Evolutionary conservation across 2,329 filamentous ascomycete species (phyloP).

Genomic region (Talaromyces amestolkiae): DNA sequence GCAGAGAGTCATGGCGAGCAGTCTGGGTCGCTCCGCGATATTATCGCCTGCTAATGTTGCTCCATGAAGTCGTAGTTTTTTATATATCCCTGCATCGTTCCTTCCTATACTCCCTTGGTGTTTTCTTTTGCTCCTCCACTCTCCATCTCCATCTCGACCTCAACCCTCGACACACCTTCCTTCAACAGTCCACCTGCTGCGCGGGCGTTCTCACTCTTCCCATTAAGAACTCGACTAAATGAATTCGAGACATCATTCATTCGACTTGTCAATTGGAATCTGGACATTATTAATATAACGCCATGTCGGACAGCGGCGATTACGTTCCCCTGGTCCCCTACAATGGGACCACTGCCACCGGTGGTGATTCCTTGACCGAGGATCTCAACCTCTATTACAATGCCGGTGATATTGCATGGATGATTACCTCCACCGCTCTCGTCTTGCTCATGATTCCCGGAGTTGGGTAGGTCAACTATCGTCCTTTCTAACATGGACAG

Average conservation of each 20-base stretch:
- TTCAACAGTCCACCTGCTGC: constrained; percentile 12
- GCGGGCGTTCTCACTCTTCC: constrained; percentile 1
- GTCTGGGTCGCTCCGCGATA: constrained; percentile 9
- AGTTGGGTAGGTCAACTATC: constrained; percentile 58
- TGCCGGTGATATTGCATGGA: constrained; percentile 77
- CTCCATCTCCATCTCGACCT: neutral
- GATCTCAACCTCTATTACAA: constrained; percentile 86
- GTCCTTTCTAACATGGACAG: neutral
- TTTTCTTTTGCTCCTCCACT: neutral
- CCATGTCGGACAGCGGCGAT: constrained; percentile 32
- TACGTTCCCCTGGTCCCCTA: constrained; percentile 50
- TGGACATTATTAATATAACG: constrained; percentile 16
- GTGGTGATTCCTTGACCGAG: constrained; percentile 64
- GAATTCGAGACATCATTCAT: neutral
- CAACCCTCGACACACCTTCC: neutral
- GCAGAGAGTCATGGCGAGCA: neutral
- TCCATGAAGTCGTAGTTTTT: neutral
- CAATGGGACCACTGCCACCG: constrained; percentile 60
- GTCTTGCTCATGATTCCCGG: constrained; percentile 92
- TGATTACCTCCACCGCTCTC: constrained; percentile 71
- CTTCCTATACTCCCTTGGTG: neutral
- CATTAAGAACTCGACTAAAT: neutral
- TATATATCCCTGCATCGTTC: constrained; percentile 8
- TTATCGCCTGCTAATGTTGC: neutral
- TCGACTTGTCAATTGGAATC: neutral